Evolutionary conservation across 2,329 filamentous ascomycete genomes (phyloP).

Genomic region (Neurospora sp.): DNA sequence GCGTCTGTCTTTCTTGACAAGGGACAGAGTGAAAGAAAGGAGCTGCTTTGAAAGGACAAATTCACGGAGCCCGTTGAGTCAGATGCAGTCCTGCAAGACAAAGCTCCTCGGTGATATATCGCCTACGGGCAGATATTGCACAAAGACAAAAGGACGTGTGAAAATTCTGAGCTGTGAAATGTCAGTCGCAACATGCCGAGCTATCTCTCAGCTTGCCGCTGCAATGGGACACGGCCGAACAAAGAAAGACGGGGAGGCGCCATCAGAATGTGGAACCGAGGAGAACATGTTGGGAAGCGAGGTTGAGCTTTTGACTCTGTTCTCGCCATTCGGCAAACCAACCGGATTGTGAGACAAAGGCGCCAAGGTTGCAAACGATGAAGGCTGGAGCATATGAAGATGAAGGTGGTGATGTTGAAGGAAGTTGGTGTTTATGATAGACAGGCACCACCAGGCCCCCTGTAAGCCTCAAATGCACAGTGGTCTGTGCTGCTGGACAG

Average conservation of each 20-base stretch:
- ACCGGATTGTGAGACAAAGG: background rate
- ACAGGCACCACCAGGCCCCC: background rate
- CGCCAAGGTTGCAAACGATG: background rate
- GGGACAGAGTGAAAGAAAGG: conserved; percentile 9
- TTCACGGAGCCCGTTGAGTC: conserved; percentile 10
- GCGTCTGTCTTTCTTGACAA: background rate
- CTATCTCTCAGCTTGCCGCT: conserved; percentile 1
- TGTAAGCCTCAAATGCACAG: background rate
- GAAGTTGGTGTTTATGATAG: background rate
- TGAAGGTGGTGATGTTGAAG: background rate
- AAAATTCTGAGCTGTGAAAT: background rate
- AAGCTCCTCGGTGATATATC: conserved; percentile 11
- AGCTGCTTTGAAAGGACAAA: conserved; percentile 10
- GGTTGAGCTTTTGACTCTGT: background rate
- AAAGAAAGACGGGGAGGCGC: conserved; percentile 4
- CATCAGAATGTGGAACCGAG: background rate
- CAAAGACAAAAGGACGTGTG: background rate
- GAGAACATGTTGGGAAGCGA: background rate
- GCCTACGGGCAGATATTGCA: conserved; percentile 4
- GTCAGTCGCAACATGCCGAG: conserved; percentile 2
- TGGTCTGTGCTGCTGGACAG: background rate
- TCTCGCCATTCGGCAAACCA: background rate
- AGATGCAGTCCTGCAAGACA: conserved; percentile 15
- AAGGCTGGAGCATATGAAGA: background rate
- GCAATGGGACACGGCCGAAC: conserved; percentile 1